These are phyloP conservation scores for Euphorbia peplus DNA, from an alignment of 345 rosid species.

Conservation along the genomic window DNA sequence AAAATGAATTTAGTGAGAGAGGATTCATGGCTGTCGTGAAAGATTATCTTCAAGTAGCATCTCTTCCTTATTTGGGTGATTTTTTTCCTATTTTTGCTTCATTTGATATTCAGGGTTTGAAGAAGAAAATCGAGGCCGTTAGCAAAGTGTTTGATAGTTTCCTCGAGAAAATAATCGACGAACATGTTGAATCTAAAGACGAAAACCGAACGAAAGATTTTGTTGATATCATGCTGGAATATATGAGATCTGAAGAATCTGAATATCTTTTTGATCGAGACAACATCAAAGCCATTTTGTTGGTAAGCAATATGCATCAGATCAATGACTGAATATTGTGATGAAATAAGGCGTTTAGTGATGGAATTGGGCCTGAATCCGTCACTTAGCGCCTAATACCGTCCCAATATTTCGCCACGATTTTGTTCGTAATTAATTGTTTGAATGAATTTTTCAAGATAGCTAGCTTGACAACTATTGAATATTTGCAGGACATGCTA, in stretches of 20 bases:
- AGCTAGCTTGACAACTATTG: no score
- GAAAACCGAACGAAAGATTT: conserved; percentile 14
- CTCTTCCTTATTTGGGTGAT: conserved; percentile 34
- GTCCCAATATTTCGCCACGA: no score
- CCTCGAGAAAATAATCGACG: conserved; percentile 39
- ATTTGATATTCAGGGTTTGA: conserved; percentile 43
- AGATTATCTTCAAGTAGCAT: conserved; percentile 33
- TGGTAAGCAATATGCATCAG: conserved; percentile 11
- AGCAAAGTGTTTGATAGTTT: conserved; percentile 36
- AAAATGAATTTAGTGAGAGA: conserved; percentile 31
- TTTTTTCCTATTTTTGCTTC: conserved; percentile 28
- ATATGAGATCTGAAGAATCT: conserved; percentile 20
- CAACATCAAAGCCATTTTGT: conserved; percentile 28
- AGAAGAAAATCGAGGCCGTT: conserved; percentile 30
- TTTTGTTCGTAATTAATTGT: no score
- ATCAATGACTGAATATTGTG: no score
- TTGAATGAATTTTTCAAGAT: no score
- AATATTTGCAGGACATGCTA: conserved; percentile 19
- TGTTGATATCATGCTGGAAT: conserved; percentile 22
- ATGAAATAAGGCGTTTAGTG: no score
- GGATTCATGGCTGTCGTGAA: conserved; percentile 39
- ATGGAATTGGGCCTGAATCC: no score
- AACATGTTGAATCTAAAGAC: conserved; percentile 24
- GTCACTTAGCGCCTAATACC: no score
- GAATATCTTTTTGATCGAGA: conserved; percentile 19